These are phyloP conservation scores for Globomyces pollinis-pini DNA, from an alignment of 192 early-diverging fungal species.

Conservation along the genomic window DNA sequence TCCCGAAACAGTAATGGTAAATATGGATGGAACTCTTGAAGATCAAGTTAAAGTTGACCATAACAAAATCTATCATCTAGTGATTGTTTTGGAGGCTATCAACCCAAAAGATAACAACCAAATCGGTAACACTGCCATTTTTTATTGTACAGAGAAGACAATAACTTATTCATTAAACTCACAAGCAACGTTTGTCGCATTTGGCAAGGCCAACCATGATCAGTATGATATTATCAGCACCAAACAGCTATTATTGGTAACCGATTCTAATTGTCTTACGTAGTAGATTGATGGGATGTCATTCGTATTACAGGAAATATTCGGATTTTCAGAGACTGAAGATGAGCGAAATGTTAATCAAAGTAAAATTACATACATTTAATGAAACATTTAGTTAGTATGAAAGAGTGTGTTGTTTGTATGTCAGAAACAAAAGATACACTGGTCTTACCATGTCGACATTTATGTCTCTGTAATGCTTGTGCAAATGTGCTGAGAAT, in stretches of 20 bases:
- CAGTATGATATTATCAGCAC: background rate
- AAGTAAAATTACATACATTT: background rate
- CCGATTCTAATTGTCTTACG: background rate
- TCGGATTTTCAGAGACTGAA: conserved; percentile 38
- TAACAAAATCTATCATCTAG: too few species aligned
- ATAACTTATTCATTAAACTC: too few species aligned
- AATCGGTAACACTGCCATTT: too few species aligned
- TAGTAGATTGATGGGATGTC: conserved; percentile 31
- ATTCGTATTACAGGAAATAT: conserved; percentile 50
- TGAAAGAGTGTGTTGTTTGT: conserved; percentile 70
- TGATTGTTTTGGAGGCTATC: too few species aligned
- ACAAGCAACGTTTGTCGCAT: too few species aligned
- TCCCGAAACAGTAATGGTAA: too few species aligned
- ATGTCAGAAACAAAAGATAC: conserved; percentile 65
- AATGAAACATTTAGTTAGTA: conserved; percentile 26
- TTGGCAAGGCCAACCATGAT: too few species aligned
- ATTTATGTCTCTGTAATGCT: conserved; percentile 68
- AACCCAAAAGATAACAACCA: too few species aligned
- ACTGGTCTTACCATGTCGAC: conserved; percentile 70
- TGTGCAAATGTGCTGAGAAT: conserved; percentile 60
- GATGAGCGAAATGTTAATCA: conserved; percentile 9
- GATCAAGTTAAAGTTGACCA: too few species aligned
- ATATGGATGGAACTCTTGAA: too few species aligned
- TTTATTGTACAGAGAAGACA: too few species aligned
- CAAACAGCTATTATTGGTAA: background rate